Evolutionary conservation across 1,139 yeast genomes (phyloP).

Genomic region (Keqinozyma sinolaborantium): DNA sequence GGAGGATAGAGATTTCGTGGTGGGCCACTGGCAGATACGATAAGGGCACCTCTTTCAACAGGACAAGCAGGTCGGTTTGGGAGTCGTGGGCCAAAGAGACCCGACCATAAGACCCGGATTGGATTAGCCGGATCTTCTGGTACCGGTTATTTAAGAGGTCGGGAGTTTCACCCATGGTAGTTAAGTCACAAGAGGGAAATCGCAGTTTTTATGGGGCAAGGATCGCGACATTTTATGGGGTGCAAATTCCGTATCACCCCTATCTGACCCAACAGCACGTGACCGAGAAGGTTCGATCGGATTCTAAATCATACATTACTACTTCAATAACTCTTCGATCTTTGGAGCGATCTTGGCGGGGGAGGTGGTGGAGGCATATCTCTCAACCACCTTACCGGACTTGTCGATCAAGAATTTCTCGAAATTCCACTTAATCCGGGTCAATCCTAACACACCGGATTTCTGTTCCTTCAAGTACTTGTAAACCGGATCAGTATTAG

Average conservation of each 20-base stretch:
- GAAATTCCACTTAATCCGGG: slow-evolving; percentile 49
- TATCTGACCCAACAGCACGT: slow-evolving; percentile 1
- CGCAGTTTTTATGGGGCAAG: background rate
- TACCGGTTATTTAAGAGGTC: slow-evolving; percentile 26
- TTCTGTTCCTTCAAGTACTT: slow-evolving; percentile 61
- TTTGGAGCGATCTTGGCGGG: slow-evolving; percentile 32
- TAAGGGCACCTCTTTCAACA: slow-evolving; percentile 18
- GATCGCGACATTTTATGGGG: slow-evolving; percentile 12
- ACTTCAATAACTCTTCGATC: slow-evolving; percentile 37
- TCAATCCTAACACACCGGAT: slow-evolving; percentile 42
- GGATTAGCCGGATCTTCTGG: slow-evolving; percentile 34
- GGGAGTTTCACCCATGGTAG: background rate
- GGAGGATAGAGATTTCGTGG: slow-evolving; percentile 45
- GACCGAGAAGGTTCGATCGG: background rate
- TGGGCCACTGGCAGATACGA: slow-evolving; percentile 28
- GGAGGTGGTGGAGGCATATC: slow-evolving; percentile 41
- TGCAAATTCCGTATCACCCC: slow-evolving; percentile 1
- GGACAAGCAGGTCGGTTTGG: slow-evolving; percentile 25
- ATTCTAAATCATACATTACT: slow-evolving; percentile 3
- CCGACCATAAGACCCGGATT: slow-evolving; percentile 52
- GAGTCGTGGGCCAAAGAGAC: slow-evolving; percentile 47
- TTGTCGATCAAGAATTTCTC: slow-evolving; percentile 47
- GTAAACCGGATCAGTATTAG: slow-evolving; percentile 75
- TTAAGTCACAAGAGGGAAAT: background rate
- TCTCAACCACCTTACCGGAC: slow-evolving; percentile 43